Percentiles rank a stretch among this genome's conserved stretches.
Conservation (phyloP, 2,329 filamentous ascomycete genomes). For the Xylariaceae sp. region DNA sequence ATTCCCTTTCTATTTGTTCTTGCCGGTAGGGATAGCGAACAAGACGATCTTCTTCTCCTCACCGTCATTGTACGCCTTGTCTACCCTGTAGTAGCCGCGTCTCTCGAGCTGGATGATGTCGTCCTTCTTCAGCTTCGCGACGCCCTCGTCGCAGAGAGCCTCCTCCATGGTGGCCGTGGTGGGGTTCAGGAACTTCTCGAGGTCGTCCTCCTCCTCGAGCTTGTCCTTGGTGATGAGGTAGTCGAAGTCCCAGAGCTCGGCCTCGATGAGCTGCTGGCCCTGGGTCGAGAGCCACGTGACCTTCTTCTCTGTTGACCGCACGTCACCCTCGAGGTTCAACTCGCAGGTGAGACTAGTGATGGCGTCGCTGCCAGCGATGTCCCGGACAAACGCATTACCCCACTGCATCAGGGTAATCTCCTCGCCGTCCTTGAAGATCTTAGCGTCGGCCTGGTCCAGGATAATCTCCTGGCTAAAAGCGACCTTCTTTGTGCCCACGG, state of each 20-base stretch:
- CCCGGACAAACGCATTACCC: constrained; percentile 80
- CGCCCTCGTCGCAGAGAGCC: constrained; percentile 75
- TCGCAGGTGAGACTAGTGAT: constrained; percentile 72
- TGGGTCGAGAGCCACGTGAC: constrained; percentile 84
- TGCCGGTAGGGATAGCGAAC: constrained; percentile 55
- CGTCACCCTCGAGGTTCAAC: constrained; percentile 86
- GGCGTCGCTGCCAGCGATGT: constrained; percentile 52
- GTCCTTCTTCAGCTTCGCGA: constrained; percentile 70
- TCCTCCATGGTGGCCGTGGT: constrained; percentile 69
- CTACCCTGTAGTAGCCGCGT: constrained; percentile 85
- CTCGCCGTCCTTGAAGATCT: constrained; percentile 74
- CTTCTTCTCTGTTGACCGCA: constrained; percentile 95
- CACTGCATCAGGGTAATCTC: constrained; percentile 96
- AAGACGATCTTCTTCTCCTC: constrained; percentile 51
- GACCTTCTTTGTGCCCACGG: constrained; percentile 81
- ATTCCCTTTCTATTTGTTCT: constrained; percentile 39
- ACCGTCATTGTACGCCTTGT: constrained; percentile 54
- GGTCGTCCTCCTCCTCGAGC: constrained; percentile 77
- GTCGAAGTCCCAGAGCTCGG: constrained; percentile 91
- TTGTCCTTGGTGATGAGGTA: constrained; percentile 95
- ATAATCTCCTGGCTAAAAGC: constrained; percentile 69
- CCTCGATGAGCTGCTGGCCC: constrained; percentile 68
- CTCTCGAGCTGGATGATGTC: constrained; percentile 95
- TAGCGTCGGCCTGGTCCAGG: constrained; percentile 81
- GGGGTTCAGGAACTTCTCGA: constrained; percentile 77